Percentiles rank a stretch among this genome's conserved stretches.
Evolutionary conservation across 805 yeast genomes (phyloP).

Genomic region (Danielozyma ontarioensis): DNA sequence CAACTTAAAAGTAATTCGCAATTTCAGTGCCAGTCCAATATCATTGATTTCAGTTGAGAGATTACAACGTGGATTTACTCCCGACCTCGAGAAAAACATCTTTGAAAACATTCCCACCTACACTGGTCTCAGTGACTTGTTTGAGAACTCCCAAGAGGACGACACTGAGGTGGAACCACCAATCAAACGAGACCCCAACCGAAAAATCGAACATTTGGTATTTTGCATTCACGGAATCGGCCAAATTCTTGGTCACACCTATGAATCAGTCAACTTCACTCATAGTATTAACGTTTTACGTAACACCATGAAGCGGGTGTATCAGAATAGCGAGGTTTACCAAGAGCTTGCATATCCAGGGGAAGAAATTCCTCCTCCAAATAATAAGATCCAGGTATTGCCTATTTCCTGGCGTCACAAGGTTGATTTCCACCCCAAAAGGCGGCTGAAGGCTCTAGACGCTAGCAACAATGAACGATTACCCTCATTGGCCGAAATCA

Average conservation of each 20-base stretch:
- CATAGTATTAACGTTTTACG: slow-evolving; percentile 73
- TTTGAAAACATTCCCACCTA: slow-evolving; percentile 26
- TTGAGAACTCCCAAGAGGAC: slow-evolving; percentile 25
- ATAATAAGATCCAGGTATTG: slow-evolving; percentile 71
- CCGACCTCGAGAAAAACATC: slow-evolving; percentile 24
- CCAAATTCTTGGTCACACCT: slow-evolving; percentile 72
- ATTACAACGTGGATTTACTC: slow-evolving; percentile 46
- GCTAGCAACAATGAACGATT: slow-evolving; percentile 37
- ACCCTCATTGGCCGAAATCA: slow-evolving; percentile 67
- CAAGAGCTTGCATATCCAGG: slow-evolving; percentile 26
- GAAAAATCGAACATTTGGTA: slow-evolving; percentile 57
- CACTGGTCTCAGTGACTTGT: slow-evolving; percentile 27
- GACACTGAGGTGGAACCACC: slow-evolving; percentile 10
- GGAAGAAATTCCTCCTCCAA: slow-evolving; percentile 13
- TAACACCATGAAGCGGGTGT: slow-evolving; percentile 49
- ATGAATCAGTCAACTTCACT: slow-evolving; percentile 80
- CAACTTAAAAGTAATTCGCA: slow-evolving; percentile 32
- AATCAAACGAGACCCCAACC: slow-evolving; percentile 5
- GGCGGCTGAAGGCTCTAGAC: slow-evolving; percentile 30
- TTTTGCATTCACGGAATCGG: slow-evolving; percentile 96
- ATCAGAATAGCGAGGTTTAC: slow-evolving; percentile 34
- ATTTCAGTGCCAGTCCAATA: slow-evolving; percentile 28
- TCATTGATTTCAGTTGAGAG: slow-evolving; percentile 43
- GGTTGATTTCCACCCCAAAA: slow-evolving; percentile 54
- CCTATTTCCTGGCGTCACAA: slow-evolving; percentile 92